Evolutionary conservation across 805 yeast genomes (phyloP).

Genomic region (Candida caryicola): DNA sequence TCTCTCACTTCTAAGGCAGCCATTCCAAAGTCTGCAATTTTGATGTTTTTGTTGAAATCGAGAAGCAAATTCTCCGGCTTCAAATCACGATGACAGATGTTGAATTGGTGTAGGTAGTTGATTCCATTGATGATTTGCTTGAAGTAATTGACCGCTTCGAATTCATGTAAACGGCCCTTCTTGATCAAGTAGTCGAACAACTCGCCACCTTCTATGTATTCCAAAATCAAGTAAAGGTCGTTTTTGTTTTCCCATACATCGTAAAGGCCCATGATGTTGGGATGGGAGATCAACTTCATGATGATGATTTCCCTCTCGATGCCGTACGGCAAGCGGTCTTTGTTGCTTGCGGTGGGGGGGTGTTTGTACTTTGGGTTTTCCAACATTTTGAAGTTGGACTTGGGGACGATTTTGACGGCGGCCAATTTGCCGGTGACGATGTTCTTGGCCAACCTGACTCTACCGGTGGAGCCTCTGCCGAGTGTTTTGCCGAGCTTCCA

Average conservation of each 20-base stretch:
- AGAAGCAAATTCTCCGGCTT: slow-evolving; percentile 78
- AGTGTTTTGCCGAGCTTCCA: slow-evolving; percentile 95
- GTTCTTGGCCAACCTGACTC: slow-evolving; percentile 90
- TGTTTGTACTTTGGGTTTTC: slow-evolving; percentile 46
- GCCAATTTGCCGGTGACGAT: slow-evolving; percentile 82
- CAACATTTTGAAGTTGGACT: slow-evolving; percentile 57
- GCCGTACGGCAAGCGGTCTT: slow-evolving; percentile 68
- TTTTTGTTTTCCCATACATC: slow-evolving; percentile 88
- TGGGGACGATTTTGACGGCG: slow-evolving; percentile 95
- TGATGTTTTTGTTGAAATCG: slow-evolving; percentile 83
- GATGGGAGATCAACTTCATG: slow-evolving; percentile 77
- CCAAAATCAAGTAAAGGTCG: slow-evolving; percentile 81
- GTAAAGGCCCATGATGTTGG: slow-evolving; percentile 72
- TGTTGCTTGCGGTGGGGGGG: slow-evolving; percentile 38
- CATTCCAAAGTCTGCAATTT: slow-evolving; percentile 98
- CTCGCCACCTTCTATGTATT: slow-evolving; percentile 97
- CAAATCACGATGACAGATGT: slow-evolving; percentile 84
- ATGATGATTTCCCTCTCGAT: slow-evolving; percentile 82
- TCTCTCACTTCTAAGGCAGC: slow-evolving; percentile 90
- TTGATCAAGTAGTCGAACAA: slow-evolving; percentile 88
- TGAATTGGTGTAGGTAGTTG: slow-evolving; percentile 78
- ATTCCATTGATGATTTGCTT: slow-evolving; percentile 82
- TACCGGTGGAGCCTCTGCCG: slow-evolving; percentile 95
- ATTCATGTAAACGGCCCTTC: slow-evolving; percentile 82
- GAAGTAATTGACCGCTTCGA: slow-evolving; percentile 87